Evolutionary conservation across 257 asterid species (phyloP).

Genomic region (Capsicum chinense): DNA sequence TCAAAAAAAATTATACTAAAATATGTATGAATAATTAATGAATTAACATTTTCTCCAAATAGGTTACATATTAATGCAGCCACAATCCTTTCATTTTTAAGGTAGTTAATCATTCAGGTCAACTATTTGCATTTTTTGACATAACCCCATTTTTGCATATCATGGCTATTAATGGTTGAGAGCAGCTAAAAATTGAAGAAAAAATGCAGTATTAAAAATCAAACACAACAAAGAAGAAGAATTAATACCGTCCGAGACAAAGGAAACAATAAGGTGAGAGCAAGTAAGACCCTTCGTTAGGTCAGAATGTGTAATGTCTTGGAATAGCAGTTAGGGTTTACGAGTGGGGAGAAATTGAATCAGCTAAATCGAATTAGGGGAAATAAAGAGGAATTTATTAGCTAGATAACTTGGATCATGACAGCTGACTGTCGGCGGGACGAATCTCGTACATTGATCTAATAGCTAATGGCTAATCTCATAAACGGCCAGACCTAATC

Average conservation of each 20-base stretch:
- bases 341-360: too few relatives aligned
- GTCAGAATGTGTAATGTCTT: too few relatives aligned
- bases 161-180: not conserved
- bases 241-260: not conserved
- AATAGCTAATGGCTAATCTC: too few relatives aligned
- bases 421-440: too few relatives aligned
- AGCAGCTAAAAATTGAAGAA: not conserved
- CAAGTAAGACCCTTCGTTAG: not conserved
- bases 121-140: not conserved
- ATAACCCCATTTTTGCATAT: not conserved
- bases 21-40: not conserved
- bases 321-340: too few relatives aligned
- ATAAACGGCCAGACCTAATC: too few relatives aligned
- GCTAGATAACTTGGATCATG: too few relatives aligned
- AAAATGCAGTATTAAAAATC: not conserved
- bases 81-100: not conserved
- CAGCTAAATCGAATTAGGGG: too few relatives aligned
- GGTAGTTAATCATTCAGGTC: not conserved
- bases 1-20: not conserved
- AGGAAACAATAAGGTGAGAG: not conserved
- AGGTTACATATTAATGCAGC: not conserved
- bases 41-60: not conserved
- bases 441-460: too few relatives aligned
- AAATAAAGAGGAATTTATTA: too few relatives aligned
- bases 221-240: not conserved